Conservation (phyloP, 2,329 filamentous ascomycete species). For the Xylariaceae sp. region DNA sequence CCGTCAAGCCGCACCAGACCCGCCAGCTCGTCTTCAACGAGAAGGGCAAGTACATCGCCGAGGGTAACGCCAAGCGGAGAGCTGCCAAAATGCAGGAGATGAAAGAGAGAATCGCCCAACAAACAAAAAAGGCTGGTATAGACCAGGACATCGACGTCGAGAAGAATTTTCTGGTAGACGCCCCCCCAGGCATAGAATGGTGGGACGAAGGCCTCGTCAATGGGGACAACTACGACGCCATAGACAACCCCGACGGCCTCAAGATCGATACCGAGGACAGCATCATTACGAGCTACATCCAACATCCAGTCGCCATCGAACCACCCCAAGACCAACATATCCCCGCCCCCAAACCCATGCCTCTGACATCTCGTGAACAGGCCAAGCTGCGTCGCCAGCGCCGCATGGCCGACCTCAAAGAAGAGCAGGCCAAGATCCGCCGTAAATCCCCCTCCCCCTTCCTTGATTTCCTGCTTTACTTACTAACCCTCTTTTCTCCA, state of each 20-base stretch:
- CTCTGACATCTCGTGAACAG: conserved; percentile 84
- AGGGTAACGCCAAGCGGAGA: conserved; percentile 82
- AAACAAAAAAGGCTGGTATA: conserved; percentile 84
- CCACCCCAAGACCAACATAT: conserved; percentile 85
- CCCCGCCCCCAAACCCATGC: conserved; percentile 82
- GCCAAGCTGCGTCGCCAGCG: conserved; percentile 86
- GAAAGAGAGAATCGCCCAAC: conserved; percentile 87
- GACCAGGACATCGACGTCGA: conserved; percentile 88
- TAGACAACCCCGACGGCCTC: conserved; percentile 61
- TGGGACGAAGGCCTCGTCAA: conserved; percentile 89
- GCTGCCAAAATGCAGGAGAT: conserved; percentile 89
- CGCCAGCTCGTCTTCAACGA: conserved; percentile 85
- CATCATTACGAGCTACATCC: conserved; percentile 86
- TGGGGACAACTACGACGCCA: conserved; percentile 67
- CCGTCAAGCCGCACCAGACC: conserved; percentile 61
- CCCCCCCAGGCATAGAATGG: conserved; percentile 89
- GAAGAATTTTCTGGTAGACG: conserved; percentile 80
- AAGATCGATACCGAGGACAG: conserved; percentile 76
- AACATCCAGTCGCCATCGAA: conserved; percentile 87
- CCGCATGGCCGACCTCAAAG: conserved; percentile 88
- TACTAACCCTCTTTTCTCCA: background rate
- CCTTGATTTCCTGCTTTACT: background rate
- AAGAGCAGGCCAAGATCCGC: conserved; percentile 93
- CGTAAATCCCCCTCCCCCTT: conserved; percentile 20
- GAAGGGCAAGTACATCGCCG: conserved; percentile 95